Evolutionary conservation across 176 grass and related monocot species (phyloP).

Genomic region (Phyllostachys edulis): DNA sequence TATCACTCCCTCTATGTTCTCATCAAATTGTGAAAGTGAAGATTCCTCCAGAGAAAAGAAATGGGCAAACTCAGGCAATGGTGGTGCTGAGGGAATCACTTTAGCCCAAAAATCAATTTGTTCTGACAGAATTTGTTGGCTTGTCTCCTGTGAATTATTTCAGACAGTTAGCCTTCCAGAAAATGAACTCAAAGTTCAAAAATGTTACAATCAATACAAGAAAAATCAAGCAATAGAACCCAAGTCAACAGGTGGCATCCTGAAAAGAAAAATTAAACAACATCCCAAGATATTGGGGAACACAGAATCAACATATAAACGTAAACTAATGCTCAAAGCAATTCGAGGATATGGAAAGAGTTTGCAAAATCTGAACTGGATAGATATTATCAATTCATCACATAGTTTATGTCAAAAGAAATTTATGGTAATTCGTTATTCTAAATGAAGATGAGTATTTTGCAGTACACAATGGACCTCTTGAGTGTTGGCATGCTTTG

Average conservation of each 20-base stretch:
- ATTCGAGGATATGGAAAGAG: not conserved
- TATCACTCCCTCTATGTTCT: conserved; percentile 14
- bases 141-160: conserved; percentile 40
- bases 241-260: not conserved
- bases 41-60: not conserved
- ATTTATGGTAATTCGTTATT: not conserved
- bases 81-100: conserved; percentile 46
- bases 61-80: conserved; percentile 41
- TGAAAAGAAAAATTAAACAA: not conserved
- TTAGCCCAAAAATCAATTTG: conserved; percentile 14
- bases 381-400: not conserved
- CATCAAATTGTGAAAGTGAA: conserved; percentile 39
- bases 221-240: conserved; percentile 1
- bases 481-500: not conserved
- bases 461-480: not conserved
- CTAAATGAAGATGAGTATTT: not conserved
- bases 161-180: conserved; percentile 23
- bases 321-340: not conserved
- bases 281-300: not conserved
- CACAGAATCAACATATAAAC: not conserved
- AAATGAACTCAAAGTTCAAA: conserved; percentile 15
- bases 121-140: conserved; percentile 22
- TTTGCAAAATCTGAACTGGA: not conserved
- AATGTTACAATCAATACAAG: not conserved
- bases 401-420: not conserved